A percentile compares a stretch with the other conserved stretches of the same genome.
phyloP scores from a whole-genome alignment of 164 flowering plant species.

The Akebia trifoliata region DNA sequence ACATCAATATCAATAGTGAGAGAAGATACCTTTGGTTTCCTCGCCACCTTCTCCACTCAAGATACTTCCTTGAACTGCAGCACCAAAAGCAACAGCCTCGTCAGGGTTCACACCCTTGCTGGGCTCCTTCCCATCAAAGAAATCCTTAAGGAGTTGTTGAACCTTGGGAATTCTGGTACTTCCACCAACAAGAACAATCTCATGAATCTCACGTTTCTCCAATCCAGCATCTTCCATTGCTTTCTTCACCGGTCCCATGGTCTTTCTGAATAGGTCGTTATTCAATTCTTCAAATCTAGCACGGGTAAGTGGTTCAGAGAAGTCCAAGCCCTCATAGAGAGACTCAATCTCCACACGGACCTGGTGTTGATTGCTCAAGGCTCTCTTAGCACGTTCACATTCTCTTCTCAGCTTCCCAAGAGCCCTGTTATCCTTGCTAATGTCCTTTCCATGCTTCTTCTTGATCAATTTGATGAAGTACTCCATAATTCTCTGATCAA shows the following conservation, averaged over 20 bases:
- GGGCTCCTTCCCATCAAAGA: conserved; percentile 27
- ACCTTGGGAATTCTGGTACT: conserved; percentile 30
- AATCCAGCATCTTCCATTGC: conserved; percentile 26
- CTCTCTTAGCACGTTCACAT: conserved; percentile 35
- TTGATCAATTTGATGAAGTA: conserved; percentile 30
- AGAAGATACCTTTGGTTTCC: conserved; percentile 32
- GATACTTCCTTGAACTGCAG: conserved; percentile 43
- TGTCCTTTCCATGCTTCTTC: conserved; percentile 33
- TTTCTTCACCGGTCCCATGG: conserved; percentile 29
- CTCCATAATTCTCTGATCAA: conserved; percentile 27
- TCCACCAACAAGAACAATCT: conserved; percentile 28
- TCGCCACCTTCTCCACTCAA: conserved; percentile 42
- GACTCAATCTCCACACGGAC: conserved; percentile 34
- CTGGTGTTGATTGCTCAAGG: conserved; percentile 31
- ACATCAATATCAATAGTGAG: not conserved
- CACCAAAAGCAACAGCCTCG: conserved; percentile 53
- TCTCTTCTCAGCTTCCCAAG: conserved; percentile 33
- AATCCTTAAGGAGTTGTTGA: conserved; percentile 23
- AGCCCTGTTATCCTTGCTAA: conserved; percentile 32
- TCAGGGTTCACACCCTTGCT: conserved; percentile 38
- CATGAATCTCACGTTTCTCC: conserved; percentile 22
- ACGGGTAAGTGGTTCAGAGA: conserved; percentile 30
- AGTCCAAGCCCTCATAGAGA: conserved; percentile 27
- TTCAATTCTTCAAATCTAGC: conserved; percentile 32
- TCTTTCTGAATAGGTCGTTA: conserved; percentile 25